Conservation (phyloP, 2,329 filamentous ascomycete genomes). For the Cladorrhinum sp. region DNA sequence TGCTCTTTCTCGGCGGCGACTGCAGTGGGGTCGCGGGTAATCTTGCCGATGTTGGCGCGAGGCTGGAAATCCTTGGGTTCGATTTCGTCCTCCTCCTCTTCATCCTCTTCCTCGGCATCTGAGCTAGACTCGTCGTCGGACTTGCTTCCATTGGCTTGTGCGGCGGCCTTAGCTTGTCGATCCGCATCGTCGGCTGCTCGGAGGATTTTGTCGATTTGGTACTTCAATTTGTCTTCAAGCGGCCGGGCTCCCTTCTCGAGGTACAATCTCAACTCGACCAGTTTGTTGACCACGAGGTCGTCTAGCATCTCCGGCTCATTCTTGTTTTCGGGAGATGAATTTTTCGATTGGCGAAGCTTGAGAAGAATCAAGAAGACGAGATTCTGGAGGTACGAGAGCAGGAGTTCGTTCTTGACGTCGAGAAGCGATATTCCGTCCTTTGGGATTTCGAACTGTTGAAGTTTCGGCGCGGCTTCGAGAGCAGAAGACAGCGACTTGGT, state of each 20-base stretch:
- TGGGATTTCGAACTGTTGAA: slow-evolving; percentile 65
- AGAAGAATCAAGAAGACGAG: slow-evolving; percentile 83
- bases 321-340: slow-evolving; percentile 28
- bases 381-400: slow-evolving; percentile 93
- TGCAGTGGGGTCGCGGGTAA: slow-evolving; percentile 34
- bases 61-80: slow-evolving; percentile 33
- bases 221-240: slow-evolving; percentile 84
- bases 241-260: slow-evolving; percentile 90
- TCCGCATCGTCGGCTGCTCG: slow-evolving; percentile 77
- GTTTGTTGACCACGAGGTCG: slow-evolving; percentile 73
- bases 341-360: slow-evolving; percentile 62
- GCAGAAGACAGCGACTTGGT: slow-evolving; percentile 60
- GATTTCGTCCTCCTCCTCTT: slow-evolving; percentile 31
- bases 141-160: slow-evolving; percentile 31
- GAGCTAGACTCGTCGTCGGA: slow-evolving; percentile 38
- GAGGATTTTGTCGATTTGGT: slow-evolving; percentile 93
- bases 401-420: slow-evolving; percentile 94
- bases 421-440: slow-evolving; percentile 89
- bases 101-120: slow-evolving; percentile 32
- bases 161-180: slow-evolving; percentile 39
- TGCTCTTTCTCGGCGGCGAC: slow-evolving; percentile 33
- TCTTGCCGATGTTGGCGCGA: slow-evolving; percentile 37
- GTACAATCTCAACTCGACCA: slow-evolving; percentile 89
- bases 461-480: slow-evolving; percentile 62
- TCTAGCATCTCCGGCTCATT: slow-evolving; percentile 47